Evolutionary conservation across 371 early-diverging fungal species (phyloP).

Genomic region (Mucor circinelloides): DNA sequence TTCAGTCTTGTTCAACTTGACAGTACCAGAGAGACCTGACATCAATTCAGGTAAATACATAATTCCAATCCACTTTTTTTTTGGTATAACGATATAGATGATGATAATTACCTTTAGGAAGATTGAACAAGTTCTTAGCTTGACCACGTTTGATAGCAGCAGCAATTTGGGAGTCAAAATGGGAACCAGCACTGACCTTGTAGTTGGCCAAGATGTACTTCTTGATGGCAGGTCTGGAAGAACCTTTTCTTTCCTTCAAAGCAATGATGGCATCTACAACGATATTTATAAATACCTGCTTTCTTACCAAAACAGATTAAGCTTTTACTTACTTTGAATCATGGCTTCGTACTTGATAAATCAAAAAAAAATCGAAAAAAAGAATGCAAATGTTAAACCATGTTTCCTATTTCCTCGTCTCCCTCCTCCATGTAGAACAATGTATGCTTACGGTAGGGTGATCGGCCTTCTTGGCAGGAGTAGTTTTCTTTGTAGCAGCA

Average conservation of each 20-base stretch:
- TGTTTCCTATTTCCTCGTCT: background rate
- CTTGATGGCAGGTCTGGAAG: conserved; percentile 79
- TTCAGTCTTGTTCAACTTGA: conserved; percentile 72
- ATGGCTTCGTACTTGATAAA: conserved; percentile 51
- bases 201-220: conserved; percentile 84
- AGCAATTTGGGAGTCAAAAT: conserved; percentile 66
- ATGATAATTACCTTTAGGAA: conserved; percentile 67
- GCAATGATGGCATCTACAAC: conserved; percentile 58
- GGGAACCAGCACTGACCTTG: conserved; percentile 52
- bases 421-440: background rate
- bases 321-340: conserved; percentile 43
- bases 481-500: conserved; percentile 30
- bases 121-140: conserved; percentile 62
- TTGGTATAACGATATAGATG: background rate
- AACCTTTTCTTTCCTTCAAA: conserved; percentile 80
- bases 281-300: background rate
- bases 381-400: background rate
- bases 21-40: conserved; percentile 62
- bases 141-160: conserved; percentile 80
- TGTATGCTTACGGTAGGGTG: conserved; percentile 50
- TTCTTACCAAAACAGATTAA: background rate
- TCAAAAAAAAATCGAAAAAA: background rate
- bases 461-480: conserved; percentile 49
- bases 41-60: background rate
- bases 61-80: conserved; percentile 8